Evolutionary conservation across 1,139 yeast species (phyloP).

Genomic region (Scheffersomyces titani): DNA sequence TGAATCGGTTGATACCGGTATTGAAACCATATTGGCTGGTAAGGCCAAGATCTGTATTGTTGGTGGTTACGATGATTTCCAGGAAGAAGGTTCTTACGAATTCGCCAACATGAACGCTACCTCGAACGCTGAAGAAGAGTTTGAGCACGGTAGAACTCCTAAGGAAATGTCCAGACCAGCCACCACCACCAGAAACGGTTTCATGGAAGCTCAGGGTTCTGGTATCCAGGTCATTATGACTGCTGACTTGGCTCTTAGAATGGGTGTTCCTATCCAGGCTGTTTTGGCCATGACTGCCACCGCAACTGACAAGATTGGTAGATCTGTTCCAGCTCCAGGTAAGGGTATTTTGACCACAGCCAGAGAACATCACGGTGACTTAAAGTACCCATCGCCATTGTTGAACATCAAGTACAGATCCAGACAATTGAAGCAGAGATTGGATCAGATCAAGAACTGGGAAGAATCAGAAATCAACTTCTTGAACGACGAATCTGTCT

Average conservation of each 20-base stretch:
- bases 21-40: conserved; percentile 87
- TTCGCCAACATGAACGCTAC: conserved; percentile 99
- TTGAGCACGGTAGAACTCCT: conserved; percentile 96
- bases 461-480: conserved; percentile 73
- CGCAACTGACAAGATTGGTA: conserved; percentile 97
- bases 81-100: conserved; percentile 97
- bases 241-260: conserved; percentile 88
- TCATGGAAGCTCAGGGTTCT: conserved; percentile 99
- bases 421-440: conserved; percentile 83
- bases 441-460: conserved; percentile 79
- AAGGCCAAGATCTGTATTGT: conserved; percentile 95
- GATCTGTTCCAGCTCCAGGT: conserved; percentile 99
- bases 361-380: conserved; percentile 83
- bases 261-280: conserved; percentile 99
- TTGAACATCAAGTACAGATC: conserved; percentile 92
- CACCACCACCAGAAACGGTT: conserved; percentile 93
- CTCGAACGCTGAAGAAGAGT: conserved; percentile 81
- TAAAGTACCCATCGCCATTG: conserved; percentile 79
- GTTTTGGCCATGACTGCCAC: conserved; percentile 92
- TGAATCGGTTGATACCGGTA: conserved; percentile 95
- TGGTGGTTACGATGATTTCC: conserved; percentile 99
- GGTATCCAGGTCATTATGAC: conserved; percentile 97
- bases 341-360: conserved; percentile 99
- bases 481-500: conserved; percentile 49
- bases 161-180: conserved; percentile 98